These are phyloP conservation scores for Coprinellus micaceus DNA, from an alignment of 768 basidiomycete species.

Conservation along the genomic window DNA sequence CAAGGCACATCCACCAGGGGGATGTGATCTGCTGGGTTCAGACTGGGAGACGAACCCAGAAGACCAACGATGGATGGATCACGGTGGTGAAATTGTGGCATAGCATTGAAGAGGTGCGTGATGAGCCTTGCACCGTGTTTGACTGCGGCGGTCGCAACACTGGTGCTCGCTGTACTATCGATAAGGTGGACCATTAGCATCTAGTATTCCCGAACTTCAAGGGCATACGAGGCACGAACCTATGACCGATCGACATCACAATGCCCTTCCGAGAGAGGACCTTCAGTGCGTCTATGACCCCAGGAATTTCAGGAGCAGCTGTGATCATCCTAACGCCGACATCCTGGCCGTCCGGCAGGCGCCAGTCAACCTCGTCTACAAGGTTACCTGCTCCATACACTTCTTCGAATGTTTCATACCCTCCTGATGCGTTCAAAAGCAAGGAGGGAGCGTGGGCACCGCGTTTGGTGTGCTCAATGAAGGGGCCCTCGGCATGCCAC, in stretches of 20 bases:
- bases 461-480: conserved; percentile 76
- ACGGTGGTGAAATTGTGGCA: conserved; percentile 86
- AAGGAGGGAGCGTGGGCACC: conserved; percentile 76
- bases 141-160: conserved; percentile 68
- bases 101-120: conserved; percentile 91
- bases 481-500: conserved; percentile 91
- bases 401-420: conserved; percentile 64
- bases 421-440: conserved; percentile 59
- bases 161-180: conserved; percentile 67
- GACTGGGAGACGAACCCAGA: conserved; percentile 70
- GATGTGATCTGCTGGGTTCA: not conserved
- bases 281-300: conserved; percentile 68
- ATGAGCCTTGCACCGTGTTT: conserved; percentile 76
- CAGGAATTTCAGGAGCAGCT: conserved; percentile 81
- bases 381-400: conserved; percentile 71
- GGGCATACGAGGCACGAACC: conserved; percentile 37
- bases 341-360: conserved; percentile 42
- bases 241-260: conserved; percentile 86
- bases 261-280: conserved; percentile 63
- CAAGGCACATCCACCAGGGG: not conserved
- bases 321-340: conserved; percentile 78
- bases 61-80: conserved; percentile 91
- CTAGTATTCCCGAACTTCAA: not conserved
- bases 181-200: conserved; percentile 6
- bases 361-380: conserved; percentile 62